Base-by-base conservation (phyloP, 768 basidiomycete species). In the Imleria badia region DNA sequence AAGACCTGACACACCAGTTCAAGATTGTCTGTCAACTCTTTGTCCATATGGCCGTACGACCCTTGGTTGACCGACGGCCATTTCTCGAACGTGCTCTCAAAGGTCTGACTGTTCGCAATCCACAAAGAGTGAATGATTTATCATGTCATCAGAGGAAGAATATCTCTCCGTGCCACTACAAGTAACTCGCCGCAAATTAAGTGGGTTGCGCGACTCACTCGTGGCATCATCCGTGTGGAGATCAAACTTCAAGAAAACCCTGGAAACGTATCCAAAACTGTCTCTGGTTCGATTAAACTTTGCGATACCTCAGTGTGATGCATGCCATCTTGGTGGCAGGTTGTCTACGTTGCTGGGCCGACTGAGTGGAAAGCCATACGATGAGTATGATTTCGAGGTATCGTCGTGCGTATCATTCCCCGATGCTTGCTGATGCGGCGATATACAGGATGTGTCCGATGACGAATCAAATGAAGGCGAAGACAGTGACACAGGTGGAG, bases 21-120 rank as follows among this genome's bases (percentile, higher is more conserved):
- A 94, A 93, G 72, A 85, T 88, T 36, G 78, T 94, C 41, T 93
- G 91, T 60, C 93, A 96, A 65, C 80, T 94, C 29, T 89, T 94
- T 59, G 89, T 94, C 13, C 85, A 94, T 60, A 73, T 95, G 39
- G 87, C 88, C 35, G 84, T 91, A 30, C 81, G 75, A 31, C 76
- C 81, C 6, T 67, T 75, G 17, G 69, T 67, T 4, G 75, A 84
- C 43, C 76, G 90, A 19, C 74, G 72, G 44, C 61, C 70, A 7
- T 86, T 83, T 61, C 82, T 89, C 80, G 66, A 80, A 56, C 76
- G 75, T 48, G 70, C 84, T 52, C 51, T 71, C 23, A 75, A 78
- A 70, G 76, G 87, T 85, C 53, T 39, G 57, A 26, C 12, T 34
- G 13, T 52, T 55, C 30, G 23, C 42, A 40, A 36, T 42, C 29